Base-by-base conservation (phyloP, 108 stramenopile genomes). In the Fragilariopsis cylindrus region DNA sequence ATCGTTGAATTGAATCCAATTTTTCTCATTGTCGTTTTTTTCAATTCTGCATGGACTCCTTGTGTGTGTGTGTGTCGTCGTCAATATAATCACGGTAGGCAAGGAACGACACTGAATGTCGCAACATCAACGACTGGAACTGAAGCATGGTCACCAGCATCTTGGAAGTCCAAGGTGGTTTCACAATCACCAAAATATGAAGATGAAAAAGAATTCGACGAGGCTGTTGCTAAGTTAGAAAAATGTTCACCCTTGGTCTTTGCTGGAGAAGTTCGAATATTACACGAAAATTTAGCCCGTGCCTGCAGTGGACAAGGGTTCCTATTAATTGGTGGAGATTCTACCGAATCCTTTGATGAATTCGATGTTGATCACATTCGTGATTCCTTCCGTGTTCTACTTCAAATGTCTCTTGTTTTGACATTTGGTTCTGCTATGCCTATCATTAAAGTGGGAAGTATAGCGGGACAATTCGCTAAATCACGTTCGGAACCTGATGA, bases 401-500 rank as follows among this genome's bases (percentile, higher is more conserved):
- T 96, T 72, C 95, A 96, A 82, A 98, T 98, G 99, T 83, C 97
- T 16, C 88, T 98, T 42, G 92, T 97, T 7, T 72, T 98, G 80
- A 97, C 98, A 57, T 98, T 95, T 83, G 99, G 99, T 41, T 88
- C 93, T 30, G 84, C 94, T 62, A 92, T 97, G 84, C 97, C 99
- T 6, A 88, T 98, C 46, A 92, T 97, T 58, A 98, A 97, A 91
- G 89, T 99, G 42, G 98, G 95, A 39, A 93, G 98, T 44, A 97
- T 99, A 89, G 98, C 98, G 1, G 98, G 98, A 48, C 97, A 98
- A 85, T 99, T 98, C 74, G 96, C 98, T 71, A 99, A 98, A 81
- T 98, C 99, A 9, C 90, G 99, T 30, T 89, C 87, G 65, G 96
- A 93, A 53, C 91, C 96, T 46, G 87, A 90, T 75, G 99, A 99